Evolutionary conservation across 148 eudicot species (phyloP).

Genomic region (Dianthus caryophyllus): DNA sequence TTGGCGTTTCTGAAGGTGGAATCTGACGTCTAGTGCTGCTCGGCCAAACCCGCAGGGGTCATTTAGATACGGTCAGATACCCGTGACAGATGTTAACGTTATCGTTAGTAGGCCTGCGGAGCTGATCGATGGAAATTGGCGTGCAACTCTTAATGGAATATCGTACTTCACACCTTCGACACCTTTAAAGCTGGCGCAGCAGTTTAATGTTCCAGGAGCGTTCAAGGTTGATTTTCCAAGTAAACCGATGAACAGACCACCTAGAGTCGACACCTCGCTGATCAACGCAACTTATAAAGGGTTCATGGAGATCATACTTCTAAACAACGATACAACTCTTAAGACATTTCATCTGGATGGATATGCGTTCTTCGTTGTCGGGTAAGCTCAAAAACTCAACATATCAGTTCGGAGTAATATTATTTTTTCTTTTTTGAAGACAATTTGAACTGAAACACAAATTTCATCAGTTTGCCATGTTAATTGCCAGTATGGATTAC

Average conservation of each 20-base stretch:
- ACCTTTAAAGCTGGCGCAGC: constrained; percentile 84
- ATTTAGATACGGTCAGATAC: constrained; percentile 82
- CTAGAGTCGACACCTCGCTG: constrained; percentile 77
- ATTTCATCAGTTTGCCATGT: constrained; percentile 5
- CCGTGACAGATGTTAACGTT: constrained; percentile 83
- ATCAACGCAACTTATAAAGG: constrained; percentile 87
- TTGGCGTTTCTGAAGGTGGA: constrained; percentile 54
- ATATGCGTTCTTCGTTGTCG: constrained; percentile 91
- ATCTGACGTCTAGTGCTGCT: constrained; percentile 90
- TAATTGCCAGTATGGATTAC: constrained; percentile 67
- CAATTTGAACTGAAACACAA: constrained; percentile 5
- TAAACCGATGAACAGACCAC: constrained; percentile 70
- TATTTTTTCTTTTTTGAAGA: background rate
- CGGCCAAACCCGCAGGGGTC: constrained; percentile 99
- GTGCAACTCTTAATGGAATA: constrained; percentile 77
- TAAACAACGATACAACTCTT: constrained; percentile 63
- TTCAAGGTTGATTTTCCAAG: constrained; percentile 92
- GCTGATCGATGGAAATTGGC: constrained; percentile 72
- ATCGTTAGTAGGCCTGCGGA: constrained; percentile 72
- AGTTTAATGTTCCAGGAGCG: constrained; percentile 67
- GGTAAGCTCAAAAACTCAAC: constrained; percentile 43
- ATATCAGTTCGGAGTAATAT: no score
- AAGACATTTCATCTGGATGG: constrained; percentile 95
- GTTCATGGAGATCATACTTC: constrained; percentile 87
- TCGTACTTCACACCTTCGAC: constrained; percentile 82